Evolutionary conservation across 257 asterid genomes (phyloP).

Genomic region (Nicotiana tabacum): DNA sequence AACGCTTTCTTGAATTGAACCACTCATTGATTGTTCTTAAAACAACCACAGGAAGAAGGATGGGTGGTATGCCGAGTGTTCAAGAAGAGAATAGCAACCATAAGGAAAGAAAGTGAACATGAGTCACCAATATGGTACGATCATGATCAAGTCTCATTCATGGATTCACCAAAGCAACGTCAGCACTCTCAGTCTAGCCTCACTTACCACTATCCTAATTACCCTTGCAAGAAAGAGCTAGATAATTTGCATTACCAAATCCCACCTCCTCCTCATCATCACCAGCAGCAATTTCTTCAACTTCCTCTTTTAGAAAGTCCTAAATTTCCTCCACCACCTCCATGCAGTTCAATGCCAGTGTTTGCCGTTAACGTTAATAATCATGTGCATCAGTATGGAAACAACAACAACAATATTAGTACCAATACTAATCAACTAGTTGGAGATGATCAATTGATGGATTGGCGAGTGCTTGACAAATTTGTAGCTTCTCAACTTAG

Average conservation of each 20-base stretch:
- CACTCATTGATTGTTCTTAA: not conserved
- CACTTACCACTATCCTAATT: conserved; percentile 22
- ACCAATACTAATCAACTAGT: conserved; percentile 8
- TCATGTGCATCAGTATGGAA: not conserved
- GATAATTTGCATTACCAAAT: conserved; percentile 36
- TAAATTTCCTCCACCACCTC: conserved; percentile 23
- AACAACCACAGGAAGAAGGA: conserved; percentile 76
- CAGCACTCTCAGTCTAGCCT: conserved; percentile 19
- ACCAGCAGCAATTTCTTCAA: conserved; percentile 30
- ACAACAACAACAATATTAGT: conserved; percentile 8
- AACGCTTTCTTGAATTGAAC: not conserved
- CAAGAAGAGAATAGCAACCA: conserved; percentile 57
- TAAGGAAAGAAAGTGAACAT: conserved; percentile 49
- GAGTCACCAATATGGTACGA: conserved; percentile 83
- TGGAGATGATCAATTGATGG: conserved; percentile 41
- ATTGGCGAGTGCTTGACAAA: conserved; percentile 82
- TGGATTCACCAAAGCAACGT: conserved; percentile 52
- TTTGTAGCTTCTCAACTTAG: conserved; percentile 89
- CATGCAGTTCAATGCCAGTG: conserved; percentile 23
- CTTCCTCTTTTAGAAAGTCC: conserved; percentile 69
- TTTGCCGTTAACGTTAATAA: conserved; percentile 21
- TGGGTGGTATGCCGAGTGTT: conserved; percentile 93
- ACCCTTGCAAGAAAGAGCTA: conserved; percentile 50
- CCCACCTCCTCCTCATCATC: conserved; percentile 20
- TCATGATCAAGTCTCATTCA: conserved; percentile 63